Conservation (phyloP, 2,329 filamentous ascomycete species). For the Microdochium trichocladiopsis region DNA sequence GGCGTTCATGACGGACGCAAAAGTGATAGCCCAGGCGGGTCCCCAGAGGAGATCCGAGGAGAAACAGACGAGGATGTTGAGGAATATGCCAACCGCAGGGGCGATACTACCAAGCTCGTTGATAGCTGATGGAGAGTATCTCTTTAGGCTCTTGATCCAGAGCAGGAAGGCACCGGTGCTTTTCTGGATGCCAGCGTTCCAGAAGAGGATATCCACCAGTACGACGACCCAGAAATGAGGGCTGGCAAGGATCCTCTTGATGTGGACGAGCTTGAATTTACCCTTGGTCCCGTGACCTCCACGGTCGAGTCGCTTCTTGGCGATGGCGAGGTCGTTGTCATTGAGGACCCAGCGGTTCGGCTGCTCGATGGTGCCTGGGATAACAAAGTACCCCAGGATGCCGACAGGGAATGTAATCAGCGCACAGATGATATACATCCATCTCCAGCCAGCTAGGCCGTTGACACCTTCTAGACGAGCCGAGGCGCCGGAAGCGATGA, state of each 20-base stretch:
- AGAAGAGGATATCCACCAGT: constrained; percentile 46
- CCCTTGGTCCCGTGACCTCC: constrained; percentile 29
- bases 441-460: constrained; percentile 42
- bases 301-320: constrained; percentile 32
- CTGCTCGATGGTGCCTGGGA: constrained; percentile 40
- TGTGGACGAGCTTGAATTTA: constrained; percentile 25
- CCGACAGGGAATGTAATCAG: constrained; percentile 46
- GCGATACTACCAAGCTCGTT: constrained; percentile 45
- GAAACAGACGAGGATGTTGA: constrained; percentile 44
- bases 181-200: constrained; percentile 40
- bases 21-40: constrained; percentile 45
- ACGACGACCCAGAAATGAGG: constrained; percentile 42
- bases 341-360: constrained; percentile 27
- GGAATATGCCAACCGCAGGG: constrained; percentile 48
- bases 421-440: constrained; percentile 22
- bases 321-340: constrained; percentile 35
- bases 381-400: constrained; percentile 37
- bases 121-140: constrained; percentile 34
- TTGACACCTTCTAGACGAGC: constrained; percentile 31
- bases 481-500: constrained; percentile 37
- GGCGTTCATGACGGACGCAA: constrained; percentile 40
- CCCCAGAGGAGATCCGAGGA: constrained; percentile 43
- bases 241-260: constrained; percentile 18
- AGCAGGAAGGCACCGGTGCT: constrained; percentile 42
- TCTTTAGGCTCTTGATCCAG: constrained; percentile 47